Conservation (phyloP, 2,329 filamentous ascomycete genomes). For the Biscogniauxia mediterranea region DNA sequence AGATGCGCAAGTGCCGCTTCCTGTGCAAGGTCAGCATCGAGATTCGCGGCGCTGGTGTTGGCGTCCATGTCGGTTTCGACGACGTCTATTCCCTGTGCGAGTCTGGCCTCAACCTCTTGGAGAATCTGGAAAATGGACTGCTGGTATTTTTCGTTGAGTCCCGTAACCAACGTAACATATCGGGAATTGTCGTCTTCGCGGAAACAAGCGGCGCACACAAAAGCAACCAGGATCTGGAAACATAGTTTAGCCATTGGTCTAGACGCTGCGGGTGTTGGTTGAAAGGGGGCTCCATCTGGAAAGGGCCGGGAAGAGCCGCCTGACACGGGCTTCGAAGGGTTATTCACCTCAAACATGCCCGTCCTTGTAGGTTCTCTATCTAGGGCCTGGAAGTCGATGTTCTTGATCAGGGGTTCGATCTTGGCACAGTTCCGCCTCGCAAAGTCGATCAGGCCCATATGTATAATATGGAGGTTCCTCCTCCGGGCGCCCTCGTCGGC, state of each 20-base stretch:
- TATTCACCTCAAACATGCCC: constrained; percentile 45
- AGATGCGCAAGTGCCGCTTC: constrained; percentile 55
- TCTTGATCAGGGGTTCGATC: constrained; percentile 50
- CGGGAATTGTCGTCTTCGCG: constrained; percentile 23
- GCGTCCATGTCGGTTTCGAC: constrained; percentile 28
- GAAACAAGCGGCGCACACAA: constrained; percentile 24
- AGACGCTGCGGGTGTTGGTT: not conserved
- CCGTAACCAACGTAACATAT: constrained; percentile 20
- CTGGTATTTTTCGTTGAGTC: constrained; percentile 22
- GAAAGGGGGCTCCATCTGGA: not conserved
- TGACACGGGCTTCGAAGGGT: constrained; percentile 1
- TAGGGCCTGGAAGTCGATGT: constrained; percentile 56
- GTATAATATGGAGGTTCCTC: constrained; percentile 52
- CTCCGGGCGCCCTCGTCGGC: constrained; percentile 42
- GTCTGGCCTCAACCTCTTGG: constrained; percentile 25
- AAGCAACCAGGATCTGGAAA: constrained; percentile 24
- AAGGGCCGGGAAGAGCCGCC: not conserved
- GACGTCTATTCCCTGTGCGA: constrained; percentile 36
- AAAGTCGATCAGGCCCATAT: constrained; percentile 54
- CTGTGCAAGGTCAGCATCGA: constrained; percentile 53
- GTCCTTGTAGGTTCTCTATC: constrained; percentile 55
- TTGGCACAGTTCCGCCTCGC: constrained; percentile 52
- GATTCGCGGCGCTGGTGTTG: constrained; percentile 30
- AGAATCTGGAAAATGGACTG: constrained; percentile 39
- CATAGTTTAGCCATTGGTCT: constrained; percentile 13